A percentile compares a stretch with the other conserved stretches of the same genome.
Conservation (phyloP, 148 eudicot genomes). For the Rhododendron kiyosumense region DNA sequence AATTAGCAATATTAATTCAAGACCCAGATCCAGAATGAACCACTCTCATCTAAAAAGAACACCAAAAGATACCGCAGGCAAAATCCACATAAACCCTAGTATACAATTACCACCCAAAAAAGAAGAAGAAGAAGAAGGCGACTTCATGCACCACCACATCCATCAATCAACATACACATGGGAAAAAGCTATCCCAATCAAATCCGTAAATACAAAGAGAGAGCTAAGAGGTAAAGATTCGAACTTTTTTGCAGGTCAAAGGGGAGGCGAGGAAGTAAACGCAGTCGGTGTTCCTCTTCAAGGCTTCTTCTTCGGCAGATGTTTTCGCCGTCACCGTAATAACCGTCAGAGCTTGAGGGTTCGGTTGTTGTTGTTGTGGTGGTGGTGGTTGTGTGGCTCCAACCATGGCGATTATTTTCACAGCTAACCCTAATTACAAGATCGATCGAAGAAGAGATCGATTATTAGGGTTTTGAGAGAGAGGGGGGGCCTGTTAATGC, state of each 20-base stretch:
- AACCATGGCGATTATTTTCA: constrained; percentile 3
- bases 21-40: background rate
- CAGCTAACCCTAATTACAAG: constrained; percentile 4
- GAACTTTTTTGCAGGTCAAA: constrained; percentile 84
- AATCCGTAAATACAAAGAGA: background rate
- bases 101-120: background rate
- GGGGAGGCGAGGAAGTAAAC: constrained; percentile 93
- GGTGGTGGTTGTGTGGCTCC: constrained; percentile 1
- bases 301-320: constrained; percentile 57
- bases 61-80: background rate
- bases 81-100: background rate
- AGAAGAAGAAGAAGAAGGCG: too few relatives aligned
- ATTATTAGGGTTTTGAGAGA: background rate
- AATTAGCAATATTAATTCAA: background rate
- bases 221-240: background rate
- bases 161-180: background rate
- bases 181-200: background rate
- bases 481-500: background rate
- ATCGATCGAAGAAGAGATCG: background rate
- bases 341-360: background rate
- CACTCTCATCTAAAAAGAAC: background rate
- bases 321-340: background rate
- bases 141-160: background rate
- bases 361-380: background rate
- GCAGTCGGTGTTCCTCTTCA: constrained; percentile 77